A percentile compares a stretch with the other conserved stretches of the same genome.
These are phyloP conservation scores for Sideroxylon spinosum DNA, from an alignment of 179 eudicot species.

Conservation along the genomic window DNA sequence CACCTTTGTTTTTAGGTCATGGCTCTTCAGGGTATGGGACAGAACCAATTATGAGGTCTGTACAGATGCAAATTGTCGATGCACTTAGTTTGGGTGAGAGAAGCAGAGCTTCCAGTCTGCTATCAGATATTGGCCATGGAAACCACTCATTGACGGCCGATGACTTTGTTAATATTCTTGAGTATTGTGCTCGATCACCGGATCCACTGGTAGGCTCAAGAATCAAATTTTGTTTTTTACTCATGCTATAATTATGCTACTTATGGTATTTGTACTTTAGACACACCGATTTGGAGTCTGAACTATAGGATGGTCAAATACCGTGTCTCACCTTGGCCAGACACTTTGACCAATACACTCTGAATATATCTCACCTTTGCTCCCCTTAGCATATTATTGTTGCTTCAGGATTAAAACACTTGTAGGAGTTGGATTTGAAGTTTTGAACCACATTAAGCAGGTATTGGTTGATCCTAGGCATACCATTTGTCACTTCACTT, in stretches of 20 bases:
- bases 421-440: neutral
- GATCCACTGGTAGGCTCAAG: slow-evolving; percentile 70
- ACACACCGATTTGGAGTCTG: neutral
- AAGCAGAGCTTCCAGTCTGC: slow-evolving; percentile 57
- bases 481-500: neutral
- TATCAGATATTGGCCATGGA: slow-evolving; percentile 37
- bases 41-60: slow-evolving; percentile 27
- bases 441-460: neutral
- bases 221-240: slow-evolving; percentile 9
- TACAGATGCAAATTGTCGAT: slow-evolving; percentile 50
- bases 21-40: slow-evolving; percentile 25
- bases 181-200: slow-evolving; percentile 59
- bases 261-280: slow-evolving; percentile 10
- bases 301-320: neutral
- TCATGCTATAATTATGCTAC: neutral
- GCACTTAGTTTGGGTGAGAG: slow-evolving; percentile 73
- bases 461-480: neutral
- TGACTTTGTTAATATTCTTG: slow-evolving; percentile 57
- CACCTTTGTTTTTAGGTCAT: slow-evolving; percentile 32
- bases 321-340: neutral
- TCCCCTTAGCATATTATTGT: neutral
- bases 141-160: slow-evolving; percentile 24
- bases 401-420: neutral
- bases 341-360: neutral
- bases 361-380: neutral